These are phyloP conservation scores for Cryoendolithus antarcticus DNA, from an alignment of 2,329 filamentous ascomycete species.

Conservation along the genomic window DNA sequence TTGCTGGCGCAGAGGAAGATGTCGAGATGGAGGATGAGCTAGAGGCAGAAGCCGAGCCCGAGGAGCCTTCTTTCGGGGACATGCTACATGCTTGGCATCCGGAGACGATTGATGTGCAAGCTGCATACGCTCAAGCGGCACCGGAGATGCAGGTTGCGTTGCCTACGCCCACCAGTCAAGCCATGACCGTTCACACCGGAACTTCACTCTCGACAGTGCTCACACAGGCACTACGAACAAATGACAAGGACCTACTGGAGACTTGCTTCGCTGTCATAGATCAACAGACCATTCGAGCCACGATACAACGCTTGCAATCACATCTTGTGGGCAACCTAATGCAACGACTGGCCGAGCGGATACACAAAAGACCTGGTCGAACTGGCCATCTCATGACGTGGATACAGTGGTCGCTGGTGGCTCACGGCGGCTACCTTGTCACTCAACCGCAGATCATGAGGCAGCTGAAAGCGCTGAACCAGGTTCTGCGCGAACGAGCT, in stretches of 20 bases:
- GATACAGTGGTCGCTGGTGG: conserved; percentile 89
- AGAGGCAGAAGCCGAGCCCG: conserved; percentile 20
- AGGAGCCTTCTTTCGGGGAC: conserved; percentile 69
- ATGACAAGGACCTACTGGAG: conserved; percentile 81
- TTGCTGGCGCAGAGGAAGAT: conserved; percentile 8
- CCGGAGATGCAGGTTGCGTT: conserved; percentile 33
- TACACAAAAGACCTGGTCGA: conserved; percentile 76
- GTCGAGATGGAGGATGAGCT: conserved; percentile 19
- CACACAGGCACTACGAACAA: conserved; percentile 81
- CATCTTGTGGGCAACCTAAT: conserved; percentile 67
- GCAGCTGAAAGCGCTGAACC: conserved; percentile 65
- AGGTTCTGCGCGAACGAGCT: conserved; percentile 77
- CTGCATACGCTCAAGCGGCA: conserved; percentile 35
- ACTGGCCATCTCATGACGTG: conserved; percentile 85
- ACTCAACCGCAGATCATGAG: conserved; percentile 73
- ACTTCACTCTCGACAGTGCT: conserved; percentile 86
- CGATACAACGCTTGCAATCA: conserved; percentile 82
- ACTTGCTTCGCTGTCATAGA: conserved; percentile 79
- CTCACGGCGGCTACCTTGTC: conserved; percentile 82
- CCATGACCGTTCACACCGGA: conserved; percentile 52
- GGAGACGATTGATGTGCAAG: conserved; percentile 64
- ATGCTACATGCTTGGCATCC: conserved; percentile 58
- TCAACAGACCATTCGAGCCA: conserved; percentile 64
- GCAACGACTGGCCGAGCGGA: conserved; percentile 70
- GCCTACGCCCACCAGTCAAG: conserved; percentile 31